Conservation (phyloP, 140 eudicot species). For the Ambrosia hybrid region DNA sequence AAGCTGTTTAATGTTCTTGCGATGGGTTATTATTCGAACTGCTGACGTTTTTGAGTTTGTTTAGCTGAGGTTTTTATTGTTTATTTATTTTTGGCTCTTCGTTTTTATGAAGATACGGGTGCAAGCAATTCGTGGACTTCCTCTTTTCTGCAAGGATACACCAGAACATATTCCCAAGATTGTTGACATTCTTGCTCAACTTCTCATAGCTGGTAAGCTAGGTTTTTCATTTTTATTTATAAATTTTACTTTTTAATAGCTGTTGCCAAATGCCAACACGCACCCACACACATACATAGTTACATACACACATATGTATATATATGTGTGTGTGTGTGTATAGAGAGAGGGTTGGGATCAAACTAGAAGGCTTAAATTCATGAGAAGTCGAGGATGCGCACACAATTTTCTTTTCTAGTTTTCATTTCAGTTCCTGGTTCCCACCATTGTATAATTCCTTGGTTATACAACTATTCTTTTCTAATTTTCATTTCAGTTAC, state of each 20-base stretch:
- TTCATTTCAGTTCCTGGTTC: too few relatives aligned
- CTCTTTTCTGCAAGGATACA: slow-evolving; percentile 95
- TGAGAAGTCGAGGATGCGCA: too few relatives aligned
- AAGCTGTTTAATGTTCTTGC: neutral
- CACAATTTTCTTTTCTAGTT: too few relatives aligned
- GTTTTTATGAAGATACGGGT: slow-evolving; percentile 56
- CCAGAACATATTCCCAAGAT: slow-evolving; percentile 88
- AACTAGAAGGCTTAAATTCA: too few relatives aligned
- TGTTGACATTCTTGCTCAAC: slow-evolving; percentile 93
- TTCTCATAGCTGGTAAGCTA: slow-evolving; percentile 77
- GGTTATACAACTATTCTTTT: too few relatives aligned
- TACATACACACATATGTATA: neutral
- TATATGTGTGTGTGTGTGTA: too few relatives aligned
- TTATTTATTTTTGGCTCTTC: slow-evolving; percentile 16
- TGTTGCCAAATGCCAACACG: too few relatives aligned
- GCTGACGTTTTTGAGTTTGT: neutral
- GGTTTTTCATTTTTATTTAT: neutral
- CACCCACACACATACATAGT: neutral
- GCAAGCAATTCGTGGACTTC: slow-evolving; percentile 98
- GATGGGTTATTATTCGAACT: neutral
- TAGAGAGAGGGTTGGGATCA: too few relatives aligned
- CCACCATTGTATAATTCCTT: too few relatives aligned
- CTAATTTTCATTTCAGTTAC: too few relatives aligned
- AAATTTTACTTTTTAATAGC: neutral
- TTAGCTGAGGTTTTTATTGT: neutral